Conservation (phyloP, 495 filamentous ascomycete species). For the Sphaerosporella brunnea region DNA sequence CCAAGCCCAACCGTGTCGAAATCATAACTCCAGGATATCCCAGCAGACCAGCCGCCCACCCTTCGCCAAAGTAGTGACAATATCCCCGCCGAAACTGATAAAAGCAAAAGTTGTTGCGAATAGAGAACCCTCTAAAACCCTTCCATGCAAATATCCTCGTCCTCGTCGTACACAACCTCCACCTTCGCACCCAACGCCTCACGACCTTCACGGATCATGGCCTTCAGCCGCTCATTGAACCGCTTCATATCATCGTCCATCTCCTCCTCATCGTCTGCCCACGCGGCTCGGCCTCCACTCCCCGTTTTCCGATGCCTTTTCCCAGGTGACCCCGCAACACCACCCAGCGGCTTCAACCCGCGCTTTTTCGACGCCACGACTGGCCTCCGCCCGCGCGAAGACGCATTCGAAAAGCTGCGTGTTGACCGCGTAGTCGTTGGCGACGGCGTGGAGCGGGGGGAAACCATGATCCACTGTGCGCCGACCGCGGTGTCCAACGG, state of each 20-base stretch:
- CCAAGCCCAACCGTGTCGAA: neutral
- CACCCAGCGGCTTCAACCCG: neutral
- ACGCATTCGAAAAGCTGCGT: neutral
- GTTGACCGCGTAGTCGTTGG: constrained; percentile 5
- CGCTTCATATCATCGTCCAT: constrained; percentile 58
- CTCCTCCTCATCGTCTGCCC: constrained; percentile 33
- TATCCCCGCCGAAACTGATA: too few relatives aligned
- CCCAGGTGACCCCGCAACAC: neutral
- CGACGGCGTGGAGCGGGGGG: constrained; percentile 17
- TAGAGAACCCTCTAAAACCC: neutral
- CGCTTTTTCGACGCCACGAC: neutral
- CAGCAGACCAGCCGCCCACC: too few relatives aligned
- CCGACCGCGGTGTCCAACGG: constrained; percentile 10
- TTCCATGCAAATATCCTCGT: constrained; percentile 15
- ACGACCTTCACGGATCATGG: constrained; percentile 75
- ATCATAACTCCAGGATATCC: neutral
- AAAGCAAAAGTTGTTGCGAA: too few relatives aligned
- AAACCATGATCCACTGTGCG: constrained; percentile 23
- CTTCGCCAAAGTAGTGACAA: too few relatives aligned
- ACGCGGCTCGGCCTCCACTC: neutral
- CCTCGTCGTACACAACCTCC: constrained; percentile 39
- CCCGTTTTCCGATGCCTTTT: neutral
- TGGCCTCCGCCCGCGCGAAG: neutral
- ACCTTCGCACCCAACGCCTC: constrained; percentile 56
- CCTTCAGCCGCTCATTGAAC: constrained; percentile 58